Evolutionary conservation across 192 early-diverging fungal species (phyloP), one percentile per base, ranked within the genome.

Genomic region (Linnemannia hyalina): DNA sequence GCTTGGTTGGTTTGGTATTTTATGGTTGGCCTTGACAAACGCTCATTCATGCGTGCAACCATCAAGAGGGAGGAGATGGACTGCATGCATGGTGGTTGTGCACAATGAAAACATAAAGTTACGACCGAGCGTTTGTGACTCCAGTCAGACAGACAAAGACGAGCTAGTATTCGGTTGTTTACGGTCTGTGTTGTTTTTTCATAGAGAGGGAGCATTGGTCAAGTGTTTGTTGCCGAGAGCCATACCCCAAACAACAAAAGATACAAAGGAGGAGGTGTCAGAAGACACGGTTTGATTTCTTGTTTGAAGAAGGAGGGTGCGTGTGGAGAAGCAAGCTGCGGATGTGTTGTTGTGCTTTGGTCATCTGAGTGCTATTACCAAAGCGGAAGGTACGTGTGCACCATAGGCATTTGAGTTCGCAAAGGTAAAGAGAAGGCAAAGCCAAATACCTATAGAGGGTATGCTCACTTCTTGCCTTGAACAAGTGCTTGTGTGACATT

Each of bases 41-140:
- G 60, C 60, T 65, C 60, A 32, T 65, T 65, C 60, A 65, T 65
- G 60, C 60, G 26, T 60, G 55, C 55, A 60, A 26, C 55, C 55
- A 9, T 60, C 9, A 6, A 26, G 55, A 60, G 55, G 26, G 15
- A n/a, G 13, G 26, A 32, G 10, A 65, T 52, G 49, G 5, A 20
- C 18, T 5, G 60, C 60, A 29, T 65, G n/a, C 60, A 5, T 65
- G 29, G 11, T 60, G 60, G 8, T 65, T 65, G 60, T 32, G 29
- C 13, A 52, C 49, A 2, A 52, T 18, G 18, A 52, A 18, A 6
- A 52, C 38, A 52, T 20, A 52, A 52, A 4, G 38, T 5, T 40
- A 18, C 20, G 5, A 18, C 49, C 18, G 49, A 52, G 49, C 49
- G 49, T 60, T 65, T 32, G n/a, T 65, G 60, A 2, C 60, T 65